phyloP scores from a whole-genome alignment of 1,284 basidiomycete genomes.

The Sphagnurus paluster region DNA sequence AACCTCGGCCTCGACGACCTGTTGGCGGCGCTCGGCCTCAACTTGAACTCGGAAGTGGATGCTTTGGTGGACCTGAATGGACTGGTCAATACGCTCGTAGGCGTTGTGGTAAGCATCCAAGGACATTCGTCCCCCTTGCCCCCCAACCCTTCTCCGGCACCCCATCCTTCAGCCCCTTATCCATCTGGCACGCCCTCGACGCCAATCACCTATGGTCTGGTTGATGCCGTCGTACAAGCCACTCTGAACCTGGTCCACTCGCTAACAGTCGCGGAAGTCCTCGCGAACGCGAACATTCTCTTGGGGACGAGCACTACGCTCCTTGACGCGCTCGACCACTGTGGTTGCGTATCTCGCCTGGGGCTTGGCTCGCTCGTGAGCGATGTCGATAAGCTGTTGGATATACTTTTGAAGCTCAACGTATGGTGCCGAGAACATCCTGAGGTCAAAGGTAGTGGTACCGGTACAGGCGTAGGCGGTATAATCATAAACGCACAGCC shows the following conservation, averaged over 20 bases:
- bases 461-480: not conserved
- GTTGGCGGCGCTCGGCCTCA: conserved; percentile 4
- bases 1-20: conserved; percentile 15
- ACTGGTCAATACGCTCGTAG: conserved; percentile 18
- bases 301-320: conserved; percentile 13
- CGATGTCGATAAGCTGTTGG: conserved; percentile 19
- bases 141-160: not conserved
- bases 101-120: conserved; percentile 20
- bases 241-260: conserved; percentile 14
- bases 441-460: not conserved
- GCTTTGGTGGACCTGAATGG: conserved; percentile 16
- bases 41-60: conserved; percentile 5
- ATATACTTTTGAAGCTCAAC: conserved; percentile 20
- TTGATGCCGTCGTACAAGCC: conserved; percentile 14
- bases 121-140: conserved; percentile 13
- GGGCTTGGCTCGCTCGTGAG: conserved; percentile 17
- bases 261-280: conserved; percentile 12
- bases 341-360: conserved; percentile 18
- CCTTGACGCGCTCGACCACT: conserved; percentile 13
- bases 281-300: conserved; percentile 15
- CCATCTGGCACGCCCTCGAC: not conserved
- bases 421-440: conserved; percentile 12
- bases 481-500: conserved; percentile 22
- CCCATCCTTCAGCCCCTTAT: not conserved
- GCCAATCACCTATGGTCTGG: conserved; percentile 8